Evolutionary conservation across 164 flowering plant species (phyloP), one percentile per base, ranked within the genome.

Genomic region (Nymphaea colorata): DNA sequence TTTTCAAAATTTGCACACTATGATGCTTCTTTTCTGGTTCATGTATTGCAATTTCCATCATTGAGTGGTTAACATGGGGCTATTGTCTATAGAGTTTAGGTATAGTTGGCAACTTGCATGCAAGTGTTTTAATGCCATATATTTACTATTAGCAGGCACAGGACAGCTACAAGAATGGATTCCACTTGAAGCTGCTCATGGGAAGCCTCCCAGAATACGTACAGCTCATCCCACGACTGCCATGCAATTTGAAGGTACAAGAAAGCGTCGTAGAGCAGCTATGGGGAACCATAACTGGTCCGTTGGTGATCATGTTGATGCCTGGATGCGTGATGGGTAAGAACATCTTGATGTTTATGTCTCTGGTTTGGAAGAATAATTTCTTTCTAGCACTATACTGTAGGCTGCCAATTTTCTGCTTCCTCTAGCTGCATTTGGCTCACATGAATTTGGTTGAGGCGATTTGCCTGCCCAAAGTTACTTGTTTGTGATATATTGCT

Each of bases 251-350:
- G 94, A 87, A 74, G 87, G 91, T 63, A 82, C 95, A 59, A 86
- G 90, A 77, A 95, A 92, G 81, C 80, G 98, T 67, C 82, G 87
- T 3, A 83, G 96, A 83, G 85, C 84, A 8, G 89, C 86, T 55
- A 77, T 79, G 70, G 85, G 81, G 41, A 85, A 80, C 69, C 74
- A 81, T 81, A 47, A 69, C 66, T 95, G 98, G 96, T 80, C 86
- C 74, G 85, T 89, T 75, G 99, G 97, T 65, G 99, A 95, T 72
- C 86, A 70, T 76, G 98, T 92, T 69, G 99, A 95, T 81, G 95
- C 89, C 18, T 89, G 84, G 89, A 75, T 89, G 25, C 81, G 74
- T 67, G 78, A 87, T 70, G 76, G 98, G 99, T 95, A 81, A 68
- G 83, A 51, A 43, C 55, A 47, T 47, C 55, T 6, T 12, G 11